A percentile compares a stretch with the other conserved stretches of the same genome.
These are phyloP conservation scores for Inga leiocalycina DNA, from an alignment of 306 rosid genomes.

Conservation along the genomic window DNA sequence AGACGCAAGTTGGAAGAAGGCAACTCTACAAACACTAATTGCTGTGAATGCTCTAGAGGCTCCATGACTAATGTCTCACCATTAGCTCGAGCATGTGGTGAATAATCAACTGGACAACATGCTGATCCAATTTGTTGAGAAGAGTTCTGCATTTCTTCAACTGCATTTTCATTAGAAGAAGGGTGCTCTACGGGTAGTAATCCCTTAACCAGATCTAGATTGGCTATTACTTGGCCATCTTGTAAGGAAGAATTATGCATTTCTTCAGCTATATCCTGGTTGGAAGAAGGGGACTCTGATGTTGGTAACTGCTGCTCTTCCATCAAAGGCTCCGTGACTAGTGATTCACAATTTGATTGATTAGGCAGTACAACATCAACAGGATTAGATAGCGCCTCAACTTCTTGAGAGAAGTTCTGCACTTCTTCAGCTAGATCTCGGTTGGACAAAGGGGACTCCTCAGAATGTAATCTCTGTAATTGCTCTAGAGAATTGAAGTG, in stretches of 20 bases:
- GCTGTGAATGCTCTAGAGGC: not conserved
- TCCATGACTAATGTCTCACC: slow-evolving; percentile 10
- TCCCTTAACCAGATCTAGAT: not conserved
- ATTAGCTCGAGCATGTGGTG: slow-evolving; percentile 29
- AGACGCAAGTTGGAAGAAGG: not conserved
- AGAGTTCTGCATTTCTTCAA: not conserved
- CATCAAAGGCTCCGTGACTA: not conserved
- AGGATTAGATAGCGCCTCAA: slow-evolving; percentile 7
- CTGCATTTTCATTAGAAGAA: not conserved
- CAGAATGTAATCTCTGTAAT: not conserved
- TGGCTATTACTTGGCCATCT: not conserved
- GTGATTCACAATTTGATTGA: slow-evolving; percentile 28
- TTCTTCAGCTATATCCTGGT: not conserved
- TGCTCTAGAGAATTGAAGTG: not conserved
- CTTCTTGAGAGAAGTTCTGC: not conserved
- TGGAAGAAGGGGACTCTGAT: not conserved
- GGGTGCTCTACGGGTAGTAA: not conserved
- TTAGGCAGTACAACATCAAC: not conserved
- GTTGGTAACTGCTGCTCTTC: not conserved
- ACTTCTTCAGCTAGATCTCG: not conserved
- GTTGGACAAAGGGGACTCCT: not conserved
- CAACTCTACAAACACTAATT: not conserved
- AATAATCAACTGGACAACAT: slow-evolving; percentile 6
- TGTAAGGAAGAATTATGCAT: not conserved
- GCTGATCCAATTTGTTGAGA: not conserved